Percentiles rank a stretch among this genome's conserved stretches.
These are phyloP conservation scores for Lichtheimia ornata DNA, from an alignment of 371 early-diverging fungal species.

Conservation along the genomic window DNA sequence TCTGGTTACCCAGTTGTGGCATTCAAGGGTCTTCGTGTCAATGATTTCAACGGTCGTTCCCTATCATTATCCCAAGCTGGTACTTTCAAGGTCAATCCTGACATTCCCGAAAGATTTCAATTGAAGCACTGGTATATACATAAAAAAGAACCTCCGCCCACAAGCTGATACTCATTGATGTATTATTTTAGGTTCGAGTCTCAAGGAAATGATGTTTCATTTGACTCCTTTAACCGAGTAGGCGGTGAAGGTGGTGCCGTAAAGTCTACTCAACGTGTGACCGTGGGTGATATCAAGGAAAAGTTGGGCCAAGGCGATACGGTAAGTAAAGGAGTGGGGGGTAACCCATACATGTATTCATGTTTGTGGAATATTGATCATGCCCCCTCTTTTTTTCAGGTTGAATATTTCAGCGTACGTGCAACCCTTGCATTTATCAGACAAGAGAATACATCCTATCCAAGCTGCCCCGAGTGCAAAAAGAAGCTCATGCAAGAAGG, in stretches of 20 bases:
- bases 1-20: slow-evolving; percentile 71
- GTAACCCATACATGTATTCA: too few relatives aligned
- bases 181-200: not conserved
- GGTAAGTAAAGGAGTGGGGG: slow-evolving; percentile 20
- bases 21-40: slow-evolving; percentile 81
- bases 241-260: too few relatives aligned
- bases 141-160: too few relatives aligned
- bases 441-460: slow-evolving; percentile 71
- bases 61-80: slow-evolving; percentile 63
- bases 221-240: not conserved
- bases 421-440: slow-evolving; percentile 70
- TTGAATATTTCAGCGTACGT: slow-evolving; percentile 71
- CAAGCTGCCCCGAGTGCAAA: slow-evolving; percentile 91
- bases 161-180: too few relatives aligned
- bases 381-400: slow-evolving; percentile 30
- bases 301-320: slow-evolving; percentile 68
- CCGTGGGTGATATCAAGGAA: slow-evolving; percentile 25
- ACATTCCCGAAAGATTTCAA: slow-evolving; percentile 77
- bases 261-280: too few relatives aligned
- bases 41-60: slow-evolving; percentile 85
- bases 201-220: not conserved
- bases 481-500: slow-evolving; percentile 82
- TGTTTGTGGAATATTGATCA: too few relatives aligned
- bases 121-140: slow-evolving; percentile 84
- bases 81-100: slow-evolving; percentile 75